Conservation (phyloP, 805 yeast species). For the Metschnikowia cubensis region DNA sequence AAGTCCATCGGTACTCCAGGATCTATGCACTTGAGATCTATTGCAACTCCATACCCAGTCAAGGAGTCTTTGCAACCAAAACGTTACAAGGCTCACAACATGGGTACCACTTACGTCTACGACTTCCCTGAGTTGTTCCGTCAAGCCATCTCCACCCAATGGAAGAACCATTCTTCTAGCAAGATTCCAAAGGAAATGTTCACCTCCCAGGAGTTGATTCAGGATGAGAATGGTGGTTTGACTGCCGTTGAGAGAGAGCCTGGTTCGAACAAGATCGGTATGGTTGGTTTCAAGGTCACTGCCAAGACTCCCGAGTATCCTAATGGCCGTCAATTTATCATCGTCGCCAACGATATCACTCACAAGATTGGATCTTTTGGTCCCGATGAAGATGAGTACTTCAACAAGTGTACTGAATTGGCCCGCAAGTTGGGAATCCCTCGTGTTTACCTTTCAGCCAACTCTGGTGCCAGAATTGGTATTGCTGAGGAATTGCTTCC, state of each 20-base stretch:
- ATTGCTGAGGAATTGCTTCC: conserved; percentile 95
- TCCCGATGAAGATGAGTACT: conserved; percentile 90
- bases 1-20: conserved; percentile 94
- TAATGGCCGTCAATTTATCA: conserved; percentile 86
- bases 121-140: conserved; percentile 99
- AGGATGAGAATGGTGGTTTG: conserved; percentile 69
- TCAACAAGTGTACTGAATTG: conserved; percentile 86
- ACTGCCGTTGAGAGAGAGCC: conserved; percentile 93
- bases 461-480: conserved; percentile 99
- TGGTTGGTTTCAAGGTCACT: conserved; percentile 91
- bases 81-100: conserved; percentile 95
- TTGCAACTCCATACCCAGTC: conserved; percentile 94
- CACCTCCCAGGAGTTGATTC: conserved; percentile 77
- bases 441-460: conserved; percentile 91
- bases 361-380: conserved; percentile 98
- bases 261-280: conserved; percentile 93
- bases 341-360: conserved; percentile 96
- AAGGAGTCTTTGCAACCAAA: conserved; percentile 98
- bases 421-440: conserved; percentile 93
- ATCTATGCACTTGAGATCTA: conserved; percentile 93
- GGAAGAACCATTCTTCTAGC: conserved; percentile 63
- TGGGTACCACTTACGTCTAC: conserved; percentile 97
- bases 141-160: conserved; percentile 79
- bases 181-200: conserved; percentile 76
- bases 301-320: conserved; percentile 98